Conservation (phyloP, 2,329 filamentous ascomycete genomes). For the Exserohilum rostratum region DNA sequence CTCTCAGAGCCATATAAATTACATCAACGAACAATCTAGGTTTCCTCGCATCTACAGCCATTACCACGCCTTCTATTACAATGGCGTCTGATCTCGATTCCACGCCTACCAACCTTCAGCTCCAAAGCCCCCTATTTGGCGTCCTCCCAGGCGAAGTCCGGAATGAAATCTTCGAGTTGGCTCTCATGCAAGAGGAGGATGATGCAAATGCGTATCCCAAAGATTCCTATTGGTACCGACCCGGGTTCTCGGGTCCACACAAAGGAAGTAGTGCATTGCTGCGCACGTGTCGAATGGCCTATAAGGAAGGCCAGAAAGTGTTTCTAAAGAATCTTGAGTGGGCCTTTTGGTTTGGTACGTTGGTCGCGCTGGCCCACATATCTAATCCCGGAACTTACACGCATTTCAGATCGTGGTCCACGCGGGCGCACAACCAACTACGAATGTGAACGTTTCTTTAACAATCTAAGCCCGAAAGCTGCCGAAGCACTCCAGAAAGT, state of each 20-base stretch:
- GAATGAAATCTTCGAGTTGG: conserved; percentile 11
- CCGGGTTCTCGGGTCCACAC: conserved; percentile 9
- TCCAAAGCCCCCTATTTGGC: conserved; percentile 13
- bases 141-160: conserved; percentile 13
- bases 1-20: too few relatives aligned
- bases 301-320: conserved; percentile 13
- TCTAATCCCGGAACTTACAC: not conserved
- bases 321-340: conserved; percentile 11
- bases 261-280: conserved; percentile 14
- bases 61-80: not conserved
- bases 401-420: conserved; percentile 10
- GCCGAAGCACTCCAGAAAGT: conserved; percentile 11
- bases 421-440: conserved; percentile 1
- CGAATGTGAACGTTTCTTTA: conserved; percentile 7
- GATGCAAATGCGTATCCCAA: conserved; percentile 7
- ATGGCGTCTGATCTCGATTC: conserved; percentile 3
- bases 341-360: conserved; percentile 16
- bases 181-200: conserved; percentile 15
- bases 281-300: conserved; percentile 12
- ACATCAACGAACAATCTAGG: too few relatives aligned
- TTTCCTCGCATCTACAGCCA: too few relatives aligned
- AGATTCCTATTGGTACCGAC: conserved; percentile 16
- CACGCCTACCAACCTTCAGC: conserved; percentile 7
- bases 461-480: conserved; percentile 1
- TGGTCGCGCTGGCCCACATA: not conserved